A percentile compares a stretch with the other conserved stretches of the same genome.
Evolutionary conservation across 257 asterid genomes (phyloP).

Genomic region (Gynochthodes officinalis): DNA sequence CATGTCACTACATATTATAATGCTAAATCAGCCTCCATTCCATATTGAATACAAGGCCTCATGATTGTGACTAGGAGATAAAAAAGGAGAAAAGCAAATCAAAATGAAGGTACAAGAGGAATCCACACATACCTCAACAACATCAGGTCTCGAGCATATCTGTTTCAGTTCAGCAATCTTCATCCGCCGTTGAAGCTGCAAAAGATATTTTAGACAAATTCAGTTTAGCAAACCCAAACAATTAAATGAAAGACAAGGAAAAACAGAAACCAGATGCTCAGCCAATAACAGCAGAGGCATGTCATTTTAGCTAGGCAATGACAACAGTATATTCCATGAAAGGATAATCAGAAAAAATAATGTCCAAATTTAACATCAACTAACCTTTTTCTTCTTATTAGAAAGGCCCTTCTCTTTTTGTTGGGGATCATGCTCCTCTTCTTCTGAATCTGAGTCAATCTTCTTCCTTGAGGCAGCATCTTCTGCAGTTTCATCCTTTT

Average conservation of each 20-base stretch:
- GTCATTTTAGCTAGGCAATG: not conserved
- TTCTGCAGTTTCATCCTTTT: constrained; percentile 53
- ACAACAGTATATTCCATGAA: not conserved
- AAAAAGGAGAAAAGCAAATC: not conserved
- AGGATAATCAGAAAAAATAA: not conserved
- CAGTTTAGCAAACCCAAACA: not conserved
- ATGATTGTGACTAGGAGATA: not conserved
- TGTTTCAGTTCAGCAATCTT: constrained; percentile 91
- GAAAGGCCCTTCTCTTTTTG: constrained; percentile 78
- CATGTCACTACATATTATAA: not conserved
- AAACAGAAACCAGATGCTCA: not conserved
- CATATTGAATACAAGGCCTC: not conserved
- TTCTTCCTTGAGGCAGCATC: constrained; percentile 63
- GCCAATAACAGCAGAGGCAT: not conserved
- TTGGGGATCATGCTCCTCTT: constrained; percentile 72
- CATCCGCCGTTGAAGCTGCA: constrained; percentile 89
- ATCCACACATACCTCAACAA: constrained; percentile 66
- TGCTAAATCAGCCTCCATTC: not conserved
- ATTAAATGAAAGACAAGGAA: not conserved
- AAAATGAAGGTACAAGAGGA: not conserved
- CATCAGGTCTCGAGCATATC: constrained; percentile 76
- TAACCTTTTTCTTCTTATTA: constrained; percentile 93
- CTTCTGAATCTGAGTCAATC: constrained; percentile 83
- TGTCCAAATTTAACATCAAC: not conserved
- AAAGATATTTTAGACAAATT: constrained; percentile 9